phyloP scores from a whole-genome alignment of 2,329 filamentous ascomycete genomes.

The Monilinia fructicola region DNA sequence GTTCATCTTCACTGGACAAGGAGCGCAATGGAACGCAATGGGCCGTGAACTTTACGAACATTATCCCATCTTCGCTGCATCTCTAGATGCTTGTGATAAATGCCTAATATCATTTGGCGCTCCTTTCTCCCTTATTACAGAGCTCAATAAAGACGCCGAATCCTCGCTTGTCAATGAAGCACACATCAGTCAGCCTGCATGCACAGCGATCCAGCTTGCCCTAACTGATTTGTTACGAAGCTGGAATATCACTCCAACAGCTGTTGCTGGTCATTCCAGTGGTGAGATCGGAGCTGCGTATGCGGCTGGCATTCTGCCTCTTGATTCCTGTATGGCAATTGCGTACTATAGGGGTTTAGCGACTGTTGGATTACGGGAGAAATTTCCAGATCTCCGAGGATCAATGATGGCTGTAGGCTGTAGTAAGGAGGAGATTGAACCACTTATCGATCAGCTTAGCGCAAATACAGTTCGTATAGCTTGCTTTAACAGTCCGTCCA shows the following conservation, averaged over 20 bases:
- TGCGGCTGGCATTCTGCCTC: conserved; percentile 32
- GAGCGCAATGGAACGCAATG: conserved; percentile 34
- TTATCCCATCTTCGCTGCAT: conserved; percentile 42
- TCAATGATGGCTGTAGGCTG: conserved; percentile 51
- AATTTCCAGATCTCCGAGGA: conserved; percentile 42
- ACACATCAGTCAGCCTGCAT: conserved; percentile 46
- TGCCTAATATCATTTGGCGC: conserved; percentile 40
- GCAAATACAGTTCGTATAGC: conserved; percentile 34
- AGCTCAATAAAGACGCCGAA: conserved; percentile 41
- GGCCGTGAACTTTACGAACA: conserved; percentile 29
- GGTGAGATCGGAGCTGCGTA: conserved; percentile 40
- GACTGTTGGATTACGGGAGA: conserved; percentile 37
- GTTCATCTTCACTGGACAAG: conserved; percentile 32
- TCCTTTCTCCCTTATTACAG: conserved; percentile 28
- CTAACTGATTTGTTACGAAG: conserved; percentile 45
- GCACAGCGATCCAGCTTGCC: conserved; percentile 49
- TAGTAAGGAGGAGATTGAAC: conserved; percentile 30
- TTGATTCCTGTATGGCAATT: conserved; percentile 33
- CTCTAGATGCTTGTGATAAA: conserved; percentile 35
- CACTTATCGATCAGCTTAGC: conserved; percentile 17
- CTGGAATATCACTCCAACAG: conserved; percentile 40
- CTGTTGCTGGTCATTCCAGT: conserved; percentile 38
- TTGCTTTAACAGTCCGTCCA: conserved; percentile 35
- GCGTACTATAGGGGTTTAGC: conserved; percentile 38
- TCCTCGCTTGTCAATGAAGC: conserved; percentile 41